phyloP scores from a whole-genome alignment of 2,329 filamentous ascomycete species.

The Pseudopyricularia cyperi region DNA sequence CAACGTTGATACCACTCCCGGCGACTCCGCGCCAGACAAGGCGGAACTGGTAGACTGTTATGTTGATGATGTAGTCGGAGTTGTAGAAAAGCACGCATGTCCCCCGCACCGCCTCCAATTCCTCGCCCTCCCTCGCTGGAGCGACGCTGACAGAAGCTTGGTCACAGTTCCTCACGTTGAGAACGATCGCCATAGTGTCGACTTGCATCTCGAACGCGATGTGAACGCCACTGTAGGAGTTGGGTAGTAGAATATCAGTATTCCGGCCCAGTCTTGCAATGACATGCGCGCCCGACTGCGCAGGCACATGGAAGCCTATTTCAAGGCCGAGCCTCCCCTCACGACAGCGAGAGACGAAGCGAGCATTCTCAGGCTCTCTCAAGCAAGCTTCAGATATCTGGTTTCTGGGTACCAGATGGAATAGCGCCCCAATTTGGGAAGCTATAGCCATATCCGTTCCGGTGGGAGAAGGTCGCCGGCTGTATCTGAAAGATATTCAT shows the following conservation, averaged over 20 bases:
- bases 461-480: too few species aligned
- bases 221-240: neutral
- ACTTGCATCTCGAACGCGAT: neutral
- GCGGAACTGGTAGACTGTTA: neutral
- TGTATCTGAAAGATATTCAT: too few species aligned
- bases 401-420: too few species aligned
- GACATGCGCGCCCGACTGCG: neutral
- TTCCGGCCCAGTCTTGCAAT: neutral
- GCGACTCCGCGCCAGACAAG: neutral
- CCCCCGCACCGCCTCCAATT: neutral
- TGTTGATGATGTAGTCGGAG: neutral
- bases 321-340: too few species aligned
- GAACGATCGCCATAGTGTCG: neutral
- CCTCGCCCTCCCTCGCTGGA: neutral
- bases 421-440: too few species aligned
- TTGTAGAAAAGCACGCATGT: neutral
- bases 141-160: neutral
- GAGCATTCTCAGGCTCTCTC: too few species aligned
- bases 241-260: neutral
- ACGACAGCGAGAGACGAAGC: too few species aligned
- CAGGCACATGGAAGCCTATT: neutral
- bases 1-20: neutral
- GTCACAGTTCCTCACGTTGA: neutral
- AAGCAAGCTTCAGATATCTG: too few species aligned
- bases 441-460: too few species aligned